Conservation (phyloP, 768 basidiomycete genomes). For the Pleurotus sapidus region DNA sequence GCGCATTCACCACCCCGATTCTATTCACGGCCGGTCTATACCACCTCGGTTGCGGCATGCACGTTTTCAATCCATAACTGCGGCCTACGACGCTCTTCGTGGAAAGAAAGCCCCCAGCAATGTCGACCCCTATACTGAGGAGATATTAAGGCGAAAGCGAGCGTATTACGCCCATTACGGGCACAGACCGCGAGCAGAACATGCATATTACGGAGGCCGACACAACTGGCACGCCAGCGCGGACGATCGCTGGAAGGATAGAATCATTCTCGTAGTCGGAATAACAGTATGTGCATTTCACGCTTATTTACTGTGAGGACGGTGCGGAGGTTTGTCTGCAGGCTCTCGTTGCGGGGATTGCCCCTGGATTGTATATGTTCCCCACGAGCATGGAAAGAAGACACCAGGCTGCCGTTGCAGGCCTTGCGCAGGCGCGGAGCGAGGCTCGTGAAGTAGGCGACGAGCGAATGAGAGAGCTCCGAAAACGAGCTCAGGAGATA, state of each 20-base stretch:
- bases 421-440: constrained; percentile 55
- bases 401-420: constrained; percentile 51
- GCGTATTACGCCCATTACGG: constrained; percentile 29
- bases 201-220: constrained; percentile 26
- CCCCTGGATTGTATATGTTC: constrained; percentile 37
- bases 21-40: constrained; percentile 32
- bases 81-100: constrained; percentile 64
- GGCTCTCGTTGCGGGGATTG: constrained; percentile 44
- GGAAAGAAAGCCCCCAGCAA: constrained; percentile 34
- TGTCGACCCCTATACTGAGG: constrained; percentile 10
- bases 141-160: constrained; percentile 14
- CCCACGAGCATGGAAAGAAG: constrained; percentile 34
- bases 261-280: constrained; percentile 53
- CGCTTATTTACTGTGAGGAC: not conserved
- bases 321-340: constrained; percentile 13
- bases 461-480: constrained; percentile 49
- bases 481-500: constrained; percentile 43
- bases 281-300: constrained; percentile 38
- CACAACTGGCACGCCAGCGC: constrained; percentile 49
- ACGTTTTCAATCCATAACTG: constrained; percentile 66
- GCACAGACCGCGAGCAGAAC: constrained; percentile 43
- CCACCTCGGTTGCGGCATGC: constrained; percentile 52
- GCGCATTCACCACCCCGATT: constrained; percentile 77
- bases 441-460: constrained; percentile 57
- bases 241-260: constrained; percentile 70